Percentiles rank a stretch among this genome's conserved stretches.
phyloP scores from a whole-genome alignment of 2,329 filamentous ascomycete genomes.

The Penicillium sp. region DNA sequence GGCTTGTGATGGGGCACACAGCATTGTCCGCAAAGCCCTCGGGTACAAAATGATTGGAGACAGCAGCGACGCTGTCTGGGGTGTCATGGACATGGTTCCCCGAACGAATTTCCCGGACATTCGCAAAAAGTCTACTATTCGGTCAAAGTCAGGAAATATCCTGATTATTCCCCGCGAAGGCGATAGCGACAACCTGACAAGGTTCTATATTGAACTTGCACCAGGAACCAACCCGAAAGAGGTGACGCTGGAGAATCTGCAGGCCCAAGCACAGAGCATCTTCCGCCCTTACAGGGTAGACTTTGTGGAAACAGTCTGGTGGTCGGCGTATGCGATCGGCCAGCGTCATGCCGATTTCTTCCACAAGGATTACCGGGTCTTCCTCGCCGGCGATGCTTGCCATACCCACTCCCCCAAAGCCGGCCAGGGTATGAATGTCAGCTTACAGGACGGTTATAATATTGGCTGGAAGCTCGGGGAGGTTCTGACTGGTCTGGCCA shows the following conservation, averaged over 20 bases:
- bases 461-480: slow-evolving; percentile 53
- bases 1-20: slow-evolving; percentile 45
- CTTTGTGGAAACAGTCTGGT: slow-evolving; percentile 54
- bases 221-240: slow-evolving; percentile 43
- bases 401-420: slow-evolving; percentile 63
- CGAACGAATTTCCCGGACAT: slow-evolving; percentile 45
- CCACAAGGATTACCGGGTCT: slow-evolving; percentile 56
- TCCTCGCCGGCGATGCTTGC: slow-evolving; percentile 62
- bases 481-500: slow-evolving; percentile 41
- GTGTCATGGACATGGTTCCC: slow-evolving; percentile 48
- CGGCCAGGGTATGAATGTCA: slow-evolving; percentile 51
- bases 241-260: slow-evolving; percentile 48
- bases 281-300: slow-evolving; percentile 50
- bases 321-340: slow-evolving; percentile 62
- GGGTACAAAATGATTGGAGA: slow-evolving; percentile 52
- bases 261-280: slow-evolving; percentile 45
- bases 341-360: slow-evolving; percentile 64
- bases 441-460: slow-evolving; percentile 53
- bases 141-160: slow-evolving; percentile 40
- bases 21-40: slow-evolving; percentile 32
- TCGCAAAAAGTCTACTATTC: slow-evolving; percentile 43
- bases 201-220: slow-evolving; percentile 56
- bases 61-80: slow-evolving; percentile 50
- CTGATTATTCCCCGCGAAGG: slow-evolving; percentile 49
- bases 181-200: slow-evolving; percentile 47